Percentiles rank a stretch among this genome's conserved stretches.
Evolutionary conservation across 2,329 filamentous ascomycete genomes (phyloP).

Genomic region (Penicillium janthinellum): DNA sequence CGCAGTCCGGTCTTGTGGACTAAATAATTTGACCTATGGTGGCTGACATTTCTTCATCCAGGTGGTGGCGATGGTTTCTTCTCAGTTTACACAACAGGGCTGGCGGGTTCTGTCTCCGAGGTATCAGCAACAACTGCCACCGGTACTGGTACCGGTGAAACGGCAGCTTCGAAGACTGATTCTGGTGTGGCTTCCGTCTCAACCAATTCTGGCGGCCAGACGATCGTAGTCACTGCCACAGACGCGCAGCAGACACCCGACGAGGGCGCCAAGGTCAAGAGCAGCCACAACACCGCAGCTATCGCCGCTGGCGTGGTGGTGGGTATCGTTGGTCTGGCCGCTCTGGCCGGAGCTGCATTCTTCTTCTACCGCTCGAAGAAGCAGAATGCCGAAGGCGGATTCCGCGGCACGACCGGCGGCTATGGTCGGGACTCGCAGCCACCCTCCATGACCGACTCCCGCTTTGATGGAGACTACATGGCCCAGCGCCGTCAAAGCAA

Average conservation of each 20-base stretch:
- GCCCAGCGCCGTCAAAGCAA: conserved; percentile 83
- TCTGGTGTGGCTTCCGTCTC: conserved; percentile 17
- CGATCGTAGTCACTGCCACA: conserved; percentile 39
- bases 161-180: conserved; percentile 14
- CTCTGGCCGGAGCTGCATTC: conserved; percentile 67
- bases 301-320: conserved; percentile 89
- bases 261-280: conserved; percentile 23
- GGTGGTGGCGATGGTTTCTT: conserved; percentile 60
- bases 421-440: conserved; percentile 66
- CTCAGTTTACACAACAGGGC: conserved; percentile 56
- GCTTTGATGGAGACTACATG: conserved; percentile 82
- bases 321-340: conserved; percentile 70
- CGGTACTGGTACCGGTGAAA: neutral
- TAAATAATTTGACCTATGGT: neutral
- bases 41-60: conserved; percentile 31
- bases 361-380: conserved; percentile 75
- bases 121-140: conserved; percentile 29
- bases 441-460: conserved; percentile 76
- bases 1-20: neutral
- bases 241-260: conserved; percentile 22
- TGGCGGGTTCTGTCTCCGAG: conserved; percentile 41
- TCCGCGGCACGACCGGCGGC: conserved; percentile 76
- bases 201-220: conserved; percentile 32
- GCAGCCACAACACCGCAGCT: conserved; percentile 70
- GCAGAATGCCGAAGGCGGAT: conserved; percentile 79